Percentiles rank a stretch among this genome's conserved stretches.
Evolutionary conservation across 192 early-diverging fungal species (phyloP).

Genomic region (Linnemannia elongata): DNA sequence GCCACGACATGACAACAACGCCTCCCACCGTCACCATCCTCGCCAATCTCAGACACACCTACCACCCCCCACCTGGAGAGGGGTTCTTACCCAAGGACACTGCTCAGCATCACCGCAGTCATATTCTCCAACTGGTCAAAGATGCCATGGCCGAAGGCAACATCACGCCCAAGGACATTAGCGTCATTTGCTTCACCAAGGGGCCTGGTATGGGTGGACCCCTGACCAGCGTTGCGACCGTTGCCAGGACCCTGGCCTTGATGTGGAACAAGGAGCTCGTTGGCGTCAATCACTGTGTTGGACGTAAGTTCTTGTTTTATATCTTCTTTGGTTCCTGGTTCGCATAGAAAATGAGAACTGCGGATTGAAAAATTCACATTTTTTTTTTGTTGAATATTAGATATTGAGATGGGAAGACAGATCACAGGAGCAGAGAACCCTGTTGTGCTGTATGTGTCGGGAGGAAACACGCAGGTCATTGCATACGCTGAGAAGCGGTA

Average conservation of each 20-base stretch:
- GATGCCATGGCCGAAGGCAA: constrained; percentile 85
- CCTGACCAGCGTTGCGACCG: constrained; percentile 88
- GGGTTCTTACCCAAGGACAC: constrained; percentile 97
- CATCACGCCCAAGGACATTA: constrained; percentile 81
- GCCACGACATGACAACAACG: constrained; percentile 73
- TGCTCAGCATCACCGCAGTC: constrained; percentile 89
- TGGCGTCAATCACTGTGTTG: constrained; percentile 98
- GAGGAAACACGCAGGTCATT: constrained; percentile 99
- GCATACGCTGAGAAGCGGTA: constrained; percentile 95
- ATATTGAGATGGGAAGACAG: constrained; percentile 99
- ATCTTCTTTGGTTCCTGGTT: not conserved
- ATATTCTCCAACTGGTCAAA: constrained; percentile 79
- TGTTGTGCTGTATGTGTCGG: constrained; percentile 96
- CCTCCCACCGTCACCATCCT: constrained; percentile 76
- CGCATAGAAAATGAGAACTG: not conserved
- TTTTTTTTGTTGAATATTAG: constrained; percentile 30
- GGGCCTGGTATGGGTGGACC: constrained; percentile 99
- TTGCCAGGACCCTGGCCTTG: constrained; percentile 92
- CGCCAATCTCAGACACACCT: constrained; percentile 93
- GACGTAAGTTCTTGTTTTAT: constrained; percentile 65
- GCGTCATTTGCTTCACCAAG: constrained; percentile 97
- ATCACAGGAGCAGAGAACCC: constrained; percentile 96
- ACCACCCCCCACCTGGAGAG: constrained; percentile 95
- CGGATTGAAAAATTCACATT: not conserved
- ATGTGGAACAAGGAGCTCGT: constrained; percentile 94